phyloP scores from a whole-genome alignment of 2,329 filamentous ascomycete genomes.

The Phialophora macrospora region DNA sequence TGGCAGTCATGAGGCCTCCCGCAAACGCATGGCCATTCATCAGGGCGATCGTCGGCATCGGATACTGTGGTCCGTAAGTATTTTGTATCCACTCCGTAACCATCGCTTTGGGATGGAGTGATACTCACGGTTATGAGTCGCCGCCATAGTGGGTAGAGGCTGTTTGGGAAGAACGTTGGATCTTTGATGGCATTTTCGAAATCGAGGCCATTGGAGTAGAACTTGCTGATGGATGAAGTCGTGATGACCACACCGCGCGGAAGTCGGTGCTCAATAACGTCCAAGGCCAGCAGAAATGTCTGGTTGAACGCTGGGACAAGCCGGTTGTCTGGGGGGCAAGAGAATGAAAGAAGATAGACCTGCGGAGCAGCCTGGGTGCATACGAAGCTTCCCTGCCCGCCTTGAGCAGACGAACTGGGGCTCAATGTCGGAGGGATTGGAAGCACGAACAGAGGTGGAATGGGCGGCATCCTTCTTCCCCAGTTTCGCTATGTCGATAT shows the following conservation, averaged over 20 bases:
- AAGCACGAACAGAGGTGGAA: constrained; percentile 61
- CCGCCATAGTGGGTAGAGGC: constrained; percentile 68
- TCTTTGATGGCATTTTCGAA: constrained; percentile 67
- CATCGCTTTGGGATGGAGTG: not conserved
- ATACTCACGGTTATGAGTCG: constrained; percentile 60
- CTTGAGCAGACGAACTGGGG: constrained; percentile 38
- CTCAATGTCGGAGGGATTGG: constrained; percentile 54
- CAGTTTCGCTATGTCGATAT: not conserved
- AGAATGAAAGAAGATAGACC: constrained; percentile 75
- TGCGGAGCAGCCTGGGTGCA: constrained; percentile 64
- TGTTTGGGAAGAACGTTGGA: constrained; percentile 64
- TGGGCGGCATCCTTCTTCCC: constrained; percentile 27
- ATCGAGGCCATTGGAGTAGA: constrained; percentile 81
- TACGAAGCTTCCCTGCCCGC: constrained; percentile 58
- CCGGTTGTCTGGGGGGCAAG: constrained; percentile 75
- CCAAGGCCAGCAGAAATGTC: constrained; percentile 71
- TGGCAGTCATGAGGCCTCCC: constrained; percentile 78
- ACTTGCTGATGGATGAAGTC: constrained; percentile 75
- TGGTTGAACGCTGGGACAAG: constrained; percentile 71
- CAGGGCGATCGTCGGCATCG: constrained; percentile 81
- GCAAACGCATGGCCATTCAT: constrained; percentile 82
- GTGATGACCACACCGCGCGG: constrained; percentile 76
- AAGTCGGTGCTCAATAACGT: constrained; percentile 72
- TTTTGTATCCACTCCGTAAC: not conserved
- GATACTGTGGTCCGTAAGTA: constrained; percentile 53